phyloP scores from a whole-genome alignment of 2,329 filamentous ascomycete genomes.

The Colletotrichum camelliae region DNA sequence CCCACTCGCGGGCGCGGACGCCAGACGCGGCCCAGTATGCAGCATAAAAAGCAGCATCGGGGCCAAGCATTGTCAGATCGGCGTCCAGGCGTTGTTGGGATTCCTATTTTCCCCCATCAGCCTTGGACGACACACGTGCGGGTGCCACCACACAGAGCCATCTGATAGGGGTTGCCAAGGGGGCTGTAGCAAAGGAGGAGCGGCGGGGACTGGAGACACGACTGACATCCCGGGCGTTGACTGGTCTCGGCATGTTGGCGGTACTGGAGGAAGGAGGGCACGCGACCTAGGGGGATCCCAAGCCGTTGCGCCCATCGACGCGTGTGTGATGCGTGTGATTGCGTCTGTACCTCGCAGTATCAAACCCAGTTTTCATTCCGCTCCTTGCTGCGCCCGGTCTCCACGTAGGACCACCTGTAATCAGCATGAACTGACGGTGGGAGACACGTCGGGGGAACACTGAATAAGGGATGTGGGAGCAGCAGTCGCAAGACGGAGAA shows the following conservation, averaged over 20 bases:
- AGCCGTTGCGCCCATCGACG: background rate
- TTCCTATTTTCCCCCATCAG: background rate
- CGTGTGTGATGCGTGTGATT: background rate
- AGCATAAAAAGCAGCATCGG: background rate
- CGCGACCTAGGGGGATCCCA: background rate
- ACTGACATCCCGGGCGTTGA: slow-evolving; percentile 4
- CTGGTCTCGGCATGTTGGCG: background rate
- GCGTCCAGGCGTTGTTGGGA: background rate
- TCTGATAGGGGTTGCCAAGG: slow-evolving; percentile 2
- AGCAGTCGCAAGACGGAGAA: background rate
- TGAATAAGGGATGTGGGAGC: slow-evolving; percentile 9
- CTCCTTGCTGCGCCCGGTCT: background rate
- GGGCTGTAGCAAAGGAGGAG: background rate
- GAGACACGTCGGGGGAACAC: background rate
- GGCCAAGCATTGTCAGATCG: slow-evolving; percentile 14
- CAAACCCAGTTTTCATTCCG: background rate
- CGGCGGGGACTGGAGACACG: slow-evolving; percentile 15
- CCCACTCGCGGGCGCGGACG: slow-evolving; percentile 2
- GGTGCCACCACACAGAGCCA: slow-evolving; percentile 7
- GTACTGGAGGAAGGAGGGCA: slow-evolving; percentile 2
- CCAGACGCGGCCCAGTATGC: background rate
- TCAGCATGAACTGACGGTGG: background rate
- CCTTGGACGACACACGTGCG: background rate
- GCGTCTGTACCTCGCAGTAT: background rate
- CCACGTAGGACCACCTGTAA: background rate